Percentiles rank a stretch among this genome's conserved stretches.
phyloP scores from a whole-genome alignment of 2,329 filamentous ascomycete species.

The Fusarium newnesense region DNA sequence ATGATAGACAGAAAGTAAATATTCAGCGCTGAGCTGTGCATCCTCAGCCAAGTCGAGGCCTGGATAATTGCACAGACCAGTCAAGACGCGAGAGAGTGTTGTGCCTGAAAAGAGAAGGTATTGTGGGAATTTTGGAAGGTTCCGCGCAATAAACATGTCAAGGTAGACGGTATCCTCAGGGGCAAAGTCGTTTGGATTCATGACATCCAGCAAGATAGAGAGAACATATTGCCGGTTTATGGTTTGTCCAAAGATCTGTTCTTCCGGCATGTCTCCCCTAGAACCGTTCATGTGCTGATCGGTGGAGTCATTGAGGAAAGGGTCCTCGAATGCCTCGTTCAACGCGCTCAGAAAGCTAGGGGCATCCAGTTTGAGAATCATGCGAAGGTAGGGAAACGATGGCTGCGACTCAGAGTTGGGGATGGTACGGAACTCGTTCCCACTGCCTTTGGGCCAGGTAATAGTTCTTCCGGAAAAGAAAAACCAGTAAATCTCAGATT shows the following conservation, averaged over 20 bases:
- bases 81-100: conserved; percentile 81
- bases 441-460: conserved; percentile 76
- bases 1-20: conserved; percentile 91
- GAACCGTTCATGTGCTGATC: conserved; percentile 67
- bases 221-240: conserved; percentile 94
- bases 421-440: conserved; percentile 69
- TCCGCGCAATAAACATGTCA: conserved; percentile 98
- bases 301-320: conserved; percentile 85
- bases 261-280: conserved; percentile 66
- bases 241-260: conserved; percentile 74
- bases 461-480: conserved; percentile 87
- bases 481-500: conserved; percentile 91
- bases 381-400: conserved; percentile 84
- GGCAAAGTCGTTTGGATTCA: conserved; percentile 81
- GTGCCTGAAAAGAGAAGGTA: conserved; percentile 92
- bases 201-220: conserved; percentile 89
- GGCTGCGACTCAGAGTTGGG: conserved; percentile 69
- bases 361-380: conserved; percentile 88
- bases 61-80: conserved; percentile 86
- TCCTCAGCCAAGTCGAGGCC: conserved; percentile 85
- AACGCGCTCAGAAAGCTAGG: conserved; percentile 93
- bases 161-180: conserved; percentile 89
- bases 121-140: conserved; percentile 95
- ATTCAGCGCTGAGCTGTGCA: conserved; percentile 96
- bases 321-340: conserved; percentile 97